Percentiles rank a stretch among this genome's conserved stretches.
phyloP scores from a whole-genome alignment of 306 rosid species.

The Sechiopsis laciniata region DNA sequence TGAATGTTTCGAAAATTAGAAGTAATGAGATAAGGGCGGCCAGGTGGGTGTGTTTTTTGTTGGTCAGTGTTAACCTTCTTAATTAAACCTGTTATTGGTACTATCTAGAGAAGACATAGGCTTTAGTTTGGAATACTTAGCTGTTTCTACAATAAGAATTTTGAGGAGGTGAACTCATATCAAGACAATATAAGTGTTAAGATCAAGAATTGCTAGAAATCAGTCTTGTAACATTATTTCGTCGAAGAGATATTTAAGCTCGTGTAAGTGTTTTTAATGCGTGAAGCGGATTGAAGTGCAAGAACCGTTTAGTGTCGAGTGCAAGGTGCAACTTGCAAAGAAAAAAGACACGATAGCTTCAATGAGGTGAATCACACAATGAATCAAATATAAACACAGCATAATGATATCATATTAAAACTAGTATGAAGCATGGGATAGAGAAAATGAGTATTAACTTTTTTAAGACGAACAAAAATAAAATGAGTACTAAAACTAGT shows the following conservation, averaged over 20 bases:
- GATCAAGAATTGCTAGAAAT: not conserved
- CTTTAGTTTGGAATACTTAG: not conserved
- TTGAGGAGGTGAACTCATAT: not conserved
- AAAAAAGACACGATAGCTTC: not conserved
- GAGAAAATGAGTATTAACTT: not conserved
- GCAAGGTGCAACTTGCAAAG: not conserved
- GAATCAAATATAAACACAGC: not conserved
- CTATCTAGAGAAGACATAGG: constrained; percentile 1
- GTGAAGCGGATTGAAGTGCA: not conserved
- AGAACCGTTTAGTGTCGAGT: not conserved
- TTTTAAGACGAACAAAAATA: not conserved
- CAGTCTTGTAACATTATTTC: not conserved
- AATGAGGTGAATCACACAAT: not conserved
- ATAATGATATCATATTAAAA: not conserved
- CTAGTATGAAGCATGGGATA: not conserved
- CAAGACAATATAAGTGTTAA: not conserved
- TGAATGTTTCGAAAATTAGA: not conserved
- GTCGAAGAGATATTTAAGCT: not conserved
- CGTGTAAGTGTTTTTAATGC: not conserved
- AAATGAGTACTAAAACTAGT: too few relatives aligned
- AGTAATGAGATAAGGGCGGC: constrained; percentile 5
- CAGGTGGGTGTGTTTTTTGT: not conserved
- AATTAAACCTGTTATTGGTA: not conserved
- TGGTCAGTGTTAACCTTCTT: not conserved
- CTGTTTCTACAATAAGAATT: not conserved